phyloP scores from a whole-genome alignment of 116 monocot genomes.

The Iris pallida region DNA sequence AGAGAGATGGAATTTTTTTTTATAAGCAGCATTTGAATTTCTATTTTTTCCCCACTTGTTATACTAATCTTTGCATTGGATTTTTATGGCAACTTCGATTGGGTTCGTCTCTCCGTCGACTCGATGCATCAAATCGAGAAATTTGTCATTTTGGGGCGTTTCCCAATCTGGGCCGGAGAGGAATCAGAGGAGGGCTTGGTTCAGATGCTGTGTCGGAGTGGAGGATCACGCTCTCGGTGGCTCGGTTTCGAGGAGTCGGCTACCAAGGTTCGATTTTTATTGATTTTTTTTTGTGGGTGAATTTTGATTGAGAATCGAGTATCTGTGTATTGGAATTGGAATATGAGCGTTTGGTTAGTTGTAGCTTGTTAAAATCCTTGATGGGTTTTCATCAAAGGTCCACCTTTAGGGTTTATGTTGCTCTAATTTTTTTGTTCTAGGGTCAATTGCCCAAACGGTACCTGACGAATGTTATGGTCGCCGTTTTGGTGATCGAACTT shows the following conservation, averaged over 20 bases:
- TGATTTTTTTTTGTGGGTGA: not conserved
- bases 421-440: too few species aligned
- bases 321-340: not conserved
- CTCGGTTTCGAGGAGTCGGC: slow-evolving; percentile 19
- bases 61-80: not conserved
- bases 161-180: not conserved
- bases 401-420: too few species aligned
- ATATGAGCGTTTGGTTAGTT: not conserved
- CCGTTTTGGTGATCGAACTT: too few species aligned
- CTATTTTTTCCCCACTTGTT: too few species aligned
- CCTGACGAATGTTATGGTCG: too few species aligned
- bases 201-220: slow-evolving; percentile 28
- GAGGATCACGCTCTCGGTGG: slow-evolving; percentile 31
- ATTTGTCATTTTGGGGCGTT: slow-evolving; percentile 3
- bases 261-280: slow-evolving; percentile 21
- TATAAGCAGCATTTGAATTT: too few species aligned
- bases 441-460: too few species aligned
- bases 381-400: too few species aligned
- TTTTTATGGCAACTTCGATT: slow-evolving; percentile 29
- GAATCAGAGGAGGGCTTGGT: not conserved
- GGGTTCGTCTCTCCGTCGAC: slow-evolving; percentile 29
- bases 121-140: slow-evolving; percentile 16
- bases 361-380: too few species aligned
- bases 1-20: too few species aligned
- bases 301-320: not conserved